Evolutionary conservation across 495 filamentous ascomycete genomes (phyloP).

Genomic region (Penicillium angulare): DNA sequence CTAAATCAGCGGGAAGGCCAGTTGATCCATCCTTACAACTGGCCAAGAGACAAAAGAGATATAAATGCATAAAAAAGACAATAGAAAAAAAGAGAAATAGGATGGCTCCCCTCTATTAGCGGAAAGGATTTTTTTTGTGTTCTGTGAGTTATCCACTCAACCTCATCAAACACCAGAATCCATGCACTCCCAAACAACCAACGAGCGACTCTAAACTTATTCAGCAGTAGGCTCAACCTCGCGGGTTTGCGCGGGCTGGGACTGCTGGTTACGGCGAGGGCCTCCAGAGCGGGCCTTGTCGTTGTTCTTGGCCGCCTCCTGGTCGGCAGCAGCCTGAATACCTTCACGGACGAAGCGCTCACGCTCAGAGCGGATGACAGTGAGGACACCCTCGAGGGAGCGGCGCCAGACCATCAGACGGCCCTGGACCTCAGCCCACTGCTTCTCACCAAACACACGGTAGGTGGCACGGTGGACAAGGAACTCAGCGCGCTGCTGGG

Average conservation of each 20-base stretch:
- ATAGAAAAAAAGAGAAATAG: conserved; percentile 14
- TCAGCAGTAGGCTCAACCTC: conserved; percentile 35
- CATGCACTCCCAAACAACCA: conserved; percentile 22
- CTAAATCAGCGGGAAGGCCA: conserved; percentile 24
- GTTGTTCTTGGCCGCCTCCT: conserved; percentile 31
- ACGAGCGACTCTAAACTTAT: conserved; percentile 14
- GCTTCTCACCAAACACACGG: conserved; percentile 94
- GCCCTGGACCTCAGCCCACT: conserved; percentile 91
- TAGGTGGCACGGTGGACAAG: conserved; percentile 92
- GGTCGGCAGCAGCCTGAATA: conserved; percentile 34
- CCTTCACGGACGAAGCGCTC: conserved; percentile 56
- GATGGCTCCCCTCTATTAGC: conserved; percentile 25
- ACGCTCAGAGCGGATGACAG: conserved; percentile 73
- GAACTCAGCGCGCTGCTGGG: conserved; percentile 87
- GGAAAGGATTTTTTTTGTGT: conserved; percentile 26
- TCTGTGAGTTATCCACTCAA: conserved; percentile 19
- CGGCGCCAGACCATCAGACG: conserved; percentile 86
- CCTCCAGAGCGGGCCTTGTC: conserved; percentile 33
- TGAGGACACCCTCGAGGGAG: conserved; percentile 70
- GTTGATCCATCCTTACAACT: conserved; percentile 27
- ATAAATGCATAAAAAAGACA: conserved; percentile 26
- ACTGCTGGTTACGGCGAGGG: conserved; percentile 32
- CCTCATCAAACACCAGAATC: conserved; percentile 26
- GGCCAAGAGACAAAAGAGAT: conserved; percentile 18
- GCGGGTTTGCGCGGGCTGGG: conserved; percentile 28